Conservation (phyloP, 139 green algal species). For the Tetraselmis chui region DNA sequence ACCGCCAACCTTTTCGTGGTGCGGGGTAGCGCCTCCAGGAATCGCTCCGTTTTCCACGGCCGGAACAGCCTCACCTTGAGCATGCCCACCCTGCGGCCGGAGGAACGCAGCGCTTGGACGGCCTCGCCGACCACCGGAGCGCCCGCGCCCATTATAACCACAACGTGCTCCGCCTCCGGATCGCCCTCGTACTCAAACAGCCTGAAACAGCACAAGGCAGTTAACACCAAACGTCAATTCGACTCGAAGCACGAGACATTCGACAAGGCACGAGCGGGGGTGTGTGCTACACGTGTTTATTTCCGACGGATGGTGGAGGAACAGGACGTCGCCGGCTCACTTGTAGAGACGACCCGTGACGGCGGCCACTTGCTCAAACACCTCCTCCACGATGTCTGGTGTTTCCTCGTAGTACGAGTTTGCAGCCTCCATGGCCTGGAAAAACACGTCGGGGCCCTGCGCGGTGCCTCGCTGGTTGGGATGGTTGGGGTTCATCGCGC, state of each 20-base stretch:
- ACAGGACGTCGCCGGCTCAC: no score
- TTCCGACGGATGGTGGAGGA: no score
- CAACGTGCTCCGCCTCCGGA: conserved; percentile 33
- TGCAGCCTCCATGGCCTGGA: conserved; percentile 39
- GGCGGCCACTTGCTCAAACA: conserved; percentile 29
- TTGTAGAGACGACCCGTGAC: conserved; percentile 37
- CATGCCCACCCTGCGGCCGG: conserved; percentile 38
- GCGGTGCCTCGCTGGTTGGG: conserved; percentile 42
- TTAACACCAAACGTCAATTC: no score
- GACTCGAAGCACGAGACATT: no score
- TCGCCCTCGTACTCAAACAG: conserved; percentile 47
- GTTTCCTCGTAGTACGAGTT: conserved; percentile 33
- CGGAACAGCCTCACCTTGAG: conserved; percentile 44
- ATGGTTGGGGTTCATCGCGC: conserved; percentile 35
- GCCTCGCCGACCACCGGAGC: conserved; percentile 31
- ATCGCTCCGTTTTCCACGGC: conserved; percentile 36
- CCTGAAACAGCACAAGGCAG: no score
- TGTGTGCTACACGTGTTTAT: no score
- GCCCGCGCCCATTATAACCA: conserved; percentile 45
- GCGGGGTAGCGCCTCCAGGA: conserved; percentile 33
- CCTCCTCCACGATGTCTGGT: conserved; percentile 20
- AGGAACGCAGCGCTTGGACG: conserved; percentile 15
- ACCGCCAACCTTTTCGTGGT: conserved; percentile 28
- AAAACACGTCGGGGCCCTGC: conserved; percentile 41
- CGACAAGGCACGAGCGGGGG: no score